phyloP scores from a whole-genome alignment of 192 early-diverging fungal species.

The Entomortierella parvispora region DNA sequence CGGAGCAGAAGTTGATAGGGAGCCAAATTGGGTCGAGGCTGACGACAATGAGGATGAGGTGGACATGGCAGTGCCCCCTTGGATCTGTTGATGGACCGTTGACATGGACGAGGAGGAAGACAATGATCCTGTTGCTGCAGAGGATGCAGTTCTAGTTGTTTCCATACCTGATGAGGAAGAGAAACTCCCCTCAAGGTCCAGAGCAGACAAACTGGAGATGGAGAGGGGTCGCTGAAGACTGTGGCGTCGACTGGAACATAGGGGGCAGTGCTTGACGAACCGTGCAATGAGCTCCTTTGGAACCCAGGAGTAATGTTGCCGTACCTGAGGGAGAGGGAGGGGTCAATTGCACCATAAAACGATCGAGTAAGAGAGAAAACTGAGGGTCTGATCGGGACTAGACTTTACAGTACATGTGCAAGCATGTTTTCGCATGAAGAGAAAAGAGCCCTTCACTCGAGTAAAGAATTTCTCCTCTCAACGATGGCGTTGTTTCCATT shows the following conservation, averaged over 20 bases:
- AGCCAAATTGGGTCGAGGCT: no score
- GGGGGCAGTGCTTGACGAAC: conserved; percentile 51
- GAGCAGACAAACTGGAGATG: neutral
- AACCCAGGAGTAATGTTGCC: conserved; percentile 51
- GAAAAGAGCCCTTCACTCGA: neutral
- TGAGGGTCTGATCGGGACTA: no score
- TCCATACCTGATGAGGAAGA: neutral
- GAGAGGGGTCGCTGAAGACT: conserved; percentile 33
- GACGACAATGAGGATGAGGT: no score
- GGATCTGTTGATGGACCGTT: no score
- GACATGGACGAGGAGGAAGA: no score
- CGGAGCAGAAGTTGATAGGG: no score
- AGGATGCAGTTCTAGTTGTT: no score
- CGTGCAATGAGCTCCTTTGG: conserved; percentile 55
- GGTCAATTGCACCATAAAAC: neutral
- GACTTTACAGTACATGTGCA: no score
- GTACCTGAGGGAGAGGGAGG: conserved; percentile 31
- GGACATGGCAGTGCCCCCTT: no score
- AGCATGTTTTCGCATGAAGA: no score
- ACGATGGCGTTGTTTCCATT: no score
- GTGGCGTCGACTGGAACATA: conserved; percentile 48
- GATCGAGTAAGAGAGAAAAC: neutral
- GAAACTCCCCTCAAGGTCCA: neutral
- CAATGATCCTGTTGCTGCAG: no score
- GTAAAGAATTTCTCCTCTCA: neutral